phyloP scores from a whole-genome alignment of 306 rosid species.

The Geum urbanum region DNA sequence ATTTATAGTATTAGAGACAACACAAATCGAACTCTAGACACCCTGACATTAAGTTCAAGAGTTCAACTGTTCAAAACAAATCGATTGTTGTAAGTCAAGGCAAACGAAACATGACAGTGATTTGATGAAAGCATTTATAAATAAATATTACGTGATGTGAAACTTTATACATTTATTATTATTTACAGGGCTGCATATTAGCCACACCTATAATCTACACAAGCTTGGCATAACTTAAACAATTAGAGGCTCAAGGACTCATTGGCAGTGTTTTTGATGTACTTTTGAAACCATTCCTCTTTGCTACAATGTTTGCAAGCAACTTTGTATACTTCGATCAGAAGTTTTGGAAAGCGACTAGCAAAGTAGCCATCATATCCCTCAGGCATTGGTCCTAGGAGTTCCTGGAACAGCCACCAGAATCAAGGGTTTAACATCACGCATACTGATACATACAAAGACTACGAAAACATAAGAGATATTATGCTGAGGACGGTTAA shows the following conservation, averaged over 20 bases:
- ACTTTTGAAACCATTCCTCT: conserved; percentile 37
- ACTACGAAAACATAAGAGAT: not conserved
- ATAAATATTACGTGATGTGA: not conserved
- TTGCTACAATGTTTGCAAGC: conserved; percentile 24
- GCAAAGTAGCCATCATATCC: conserved; percentile 47
- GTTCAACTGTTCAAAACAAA: too few relatives aligned
- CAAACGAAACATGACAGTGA: not conserved
- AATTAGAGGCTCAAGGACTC: conserved; percentile 1
- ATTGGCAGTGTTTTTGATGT: conserved; percentile 26
- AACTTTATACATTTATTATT: not conserved
- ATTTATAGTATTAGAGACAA: too few relatives aligned
- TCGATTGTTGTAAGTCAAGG: not conserved
- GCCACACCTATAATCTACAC: not conserved
- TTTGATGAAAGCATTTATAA: not conserved
- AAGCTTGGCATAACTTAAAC: not conserved
- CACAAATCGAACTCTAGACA: too few relatives aligned
- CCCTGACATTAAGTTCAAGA: too few relatives aligned
- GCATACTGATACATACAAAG: not conserved
- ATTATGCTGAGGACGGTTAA: not conserved
- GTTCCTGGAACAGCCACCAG: conserved; percentile 29
- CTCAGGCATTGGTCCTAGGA: conserved; percentile 37
- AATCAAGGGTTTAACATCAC: conserved; percentile 2
- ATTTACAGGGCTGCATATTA: not conserved
- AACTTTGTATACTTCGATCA: conserved; percentile 44
- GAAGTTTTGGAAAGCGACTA: conserved; percentile 40